Percentiles rank a stretch among this genome's conserved stretches.
These are phyloP conservation scores for Trypethelium eluteriae DNA, from an alignment of 495 filamentous ascomycete genomes.

Conservation along the genomic window DNA sequence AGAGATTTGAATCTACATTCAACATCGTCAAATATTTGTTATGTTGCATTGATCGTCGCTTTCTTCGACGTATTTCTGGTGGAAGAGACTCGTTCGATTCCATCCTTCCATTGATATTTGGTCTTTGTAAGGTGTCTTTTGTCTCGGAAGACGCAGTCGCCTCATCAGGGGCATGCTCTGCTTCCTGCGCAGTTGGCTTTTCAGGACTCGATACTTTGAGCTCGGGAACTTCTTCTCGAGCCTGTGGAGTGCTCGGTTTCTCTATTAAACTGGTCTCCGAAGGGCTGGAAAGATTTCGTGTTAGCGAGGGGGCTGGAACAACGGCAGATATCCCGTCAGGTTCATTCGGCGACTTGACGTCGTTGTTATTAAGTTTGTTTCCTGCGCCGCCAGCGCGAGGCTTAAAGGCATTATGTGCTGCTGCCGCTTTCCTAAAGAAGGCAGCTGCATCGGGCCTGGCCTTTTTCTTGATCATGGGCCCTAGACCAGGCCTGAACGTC, in stretches of 20 bases:
- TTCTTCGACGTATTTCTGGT: constrained; percentile 40
- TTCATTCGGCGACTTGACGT: constrained; percentile 45
- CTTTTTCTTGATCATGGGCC: constrained; percentile 82
- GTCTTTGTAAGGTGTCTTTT: constrained; percentile 12
- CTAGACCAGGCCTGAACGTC: constrained; percentile 65
- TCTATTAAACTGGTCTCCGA: background rate
- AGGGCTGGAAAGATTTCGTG: background rate
- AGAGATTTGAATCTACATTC: constrained; percentile 60
- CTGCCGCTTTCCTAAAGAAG: constrained; percentile 76
- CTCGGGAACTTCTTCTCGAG: constrained; percentile 28
- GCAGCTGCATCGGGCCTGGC: constrained; percentile 63
- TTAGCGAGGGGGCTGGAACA: constrained; percentile 44
- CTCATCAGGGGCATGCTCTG: constrained; percentile 20
- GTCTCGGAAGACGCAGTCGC: constrained; percentile 35
- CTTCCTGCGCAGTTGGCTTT: constrained; percentile 25
- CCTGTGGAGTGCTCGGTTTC: background rate
- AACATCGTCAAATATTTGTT: constrained; percentile 69
- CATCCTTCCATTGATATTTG: background rate
- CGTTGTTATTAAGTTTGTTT: constrained; percentile 50
- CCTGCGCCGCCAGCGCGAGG: constrained; percentile 75
- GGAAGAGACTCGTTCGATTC: background rate
- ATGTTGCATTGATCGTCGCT: constrained; percentile 64
- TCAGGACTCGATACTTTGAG: constrained; percentile 32
- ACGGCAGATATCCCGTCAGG: constrained; percentile 84
- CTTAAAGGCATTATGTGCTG: constrained; percentile 73